Evolutionary conservation across 1,284 basidiomycete species (phyloP), one percentile per base, ranked within the genome.

Genomic region (Ceratobasidium sp.): DNA sequence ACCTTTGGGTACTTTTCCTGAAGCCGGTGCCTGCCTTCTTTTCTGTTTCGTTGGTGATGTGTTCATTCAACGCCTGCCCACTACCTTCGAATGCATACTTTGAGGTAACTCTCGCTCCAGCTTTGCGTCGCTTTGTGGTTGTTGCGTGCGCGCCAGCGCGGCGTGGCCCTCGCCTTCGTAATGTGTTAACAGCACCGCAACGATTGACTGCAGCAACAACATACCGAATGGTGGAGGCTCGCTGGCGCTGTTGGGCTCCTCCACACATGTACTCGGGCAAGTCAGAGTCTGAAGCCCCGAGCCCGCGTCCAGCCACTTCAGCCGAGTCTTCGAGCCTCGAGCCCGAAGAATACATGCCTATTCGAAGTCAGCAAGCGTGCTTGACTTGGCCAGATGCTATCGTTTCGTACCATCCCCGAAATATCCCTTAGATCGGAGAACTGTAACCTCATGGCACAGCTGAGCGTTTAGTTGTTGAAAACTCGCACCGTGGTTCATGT

Each of bases 211-310:
- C 0, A 48, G 26, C 9, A 40, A 17, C 9, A 26, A 61, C 56
- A 38, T 52, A 74, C 71, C 61, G 59, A 42, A 74, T 59, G 1
- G 61, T 74, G 38, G 71, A 54, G 3, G 71, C 59, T 38, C 56
- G 40, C 23, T 57, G 59, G 15, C 71, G 57, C 20, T 74, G 42
- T 23, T 94, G 92, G 23, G 94, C 93, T n/a, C 93, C 93, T 75
- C 93, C 94, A 81, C 93, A 95, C 92, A 94, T 88, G 82, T 91
- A 94, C 84, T 94, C 92, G 6, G 93, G 93, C 6, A 94, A 85
- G 78, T 91, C 90, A 5, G 87, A 89, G 20, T 83, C 83, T 50
- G 88, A 87, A 73, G 40, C 77, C 1, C 77, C 79, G 42, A 89
- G 83, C 1, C 89, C 89, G 78, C 88, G 84, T 12, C 90, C 89